Percentiles rank a stretch among this genome's conserved stretches.
These are phyloP conservation scores for Sporisorium exsertum DNA, from an alignment of 1,284 basidiomycete genomes.

Conservation along the genomic window DNA sequence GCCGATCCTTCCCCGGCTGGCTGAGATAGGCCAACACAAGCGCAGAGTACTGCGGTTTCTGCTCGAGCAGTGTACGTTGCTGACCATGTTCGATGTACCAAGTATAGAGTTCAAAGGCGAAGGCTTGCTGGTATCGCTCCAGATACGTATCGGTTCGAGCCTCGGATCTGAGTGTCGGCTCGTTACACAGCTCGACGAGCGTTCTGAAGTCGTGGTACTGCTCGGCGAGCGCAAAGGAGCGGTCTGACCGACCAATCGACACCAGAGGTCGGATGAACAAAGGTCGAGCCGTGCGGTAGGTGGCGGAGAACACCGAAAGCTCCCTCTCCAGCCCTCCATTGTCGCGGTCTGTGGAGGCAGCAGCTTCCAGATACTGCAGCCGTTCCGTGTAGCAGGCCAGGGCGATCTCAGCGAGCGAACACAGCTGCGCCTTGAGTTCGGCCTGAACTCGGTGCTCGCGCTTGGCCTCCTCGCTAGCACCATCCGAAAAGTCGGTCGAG, in stretches of 20 bases:
- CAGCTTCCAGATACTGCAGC: slow-evolving; percentile 65
- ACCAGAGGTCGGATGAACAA: slow-evolving; percentile 81
- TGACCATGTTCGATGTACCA: slow-evolving; percentile 76
- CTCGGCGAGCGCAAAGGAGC: slow-evolving; percentile 85
- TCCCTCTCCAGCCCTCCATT: slow-evolving; percentile 70
- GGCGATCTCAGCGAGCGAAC: slow-evolving; percentile 74
- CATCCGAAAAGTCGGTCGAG: slow-evolving; percentile 40
- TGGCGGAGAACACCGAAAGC: slow-evolving; percentile 75
- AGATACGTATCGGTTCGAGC: slow-evolving; percentile 76
- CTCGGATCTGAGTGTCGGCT: slow-evolving; percentile 63
- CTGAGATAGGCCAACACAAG: slow-evolving; percentile 83
- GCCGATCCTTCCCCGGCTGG: slow-evolving; percentile 74
- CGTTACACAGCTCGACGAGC: slow-evolving; percentile 83
- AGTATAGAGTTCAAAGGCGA: slow-evolving; percentile 86
- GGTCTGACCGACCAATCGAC: slow-evolving; percentile 76
- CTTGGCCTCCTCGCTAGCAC: slow-evolving; percentile 56
- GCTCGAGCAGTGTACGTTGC: slow-evolving; percentile 79
- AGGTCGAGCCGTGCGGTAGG: slow-evolving; percentile 78
- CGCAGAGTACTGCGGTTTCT: slow-evolving; percentile 75
- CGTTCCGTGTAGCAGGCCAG: slow-evolving; percentile 70
- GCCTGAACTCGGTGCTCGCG: slow-evolving; percentile 60
- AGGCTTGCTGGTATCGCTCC: slow-evolving; percentile 82
- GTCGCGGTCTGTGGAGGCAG: slow-evolving; percentile 11
- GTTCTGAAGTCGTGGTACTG: slow-evolving; percentile 85
- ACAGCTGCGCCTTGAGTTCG: slow-evolving; percentile 76